Base-by-base conservation (phyloP, 768 basidiomycete genomes). In the Neoboletus magnificus region DNA sequence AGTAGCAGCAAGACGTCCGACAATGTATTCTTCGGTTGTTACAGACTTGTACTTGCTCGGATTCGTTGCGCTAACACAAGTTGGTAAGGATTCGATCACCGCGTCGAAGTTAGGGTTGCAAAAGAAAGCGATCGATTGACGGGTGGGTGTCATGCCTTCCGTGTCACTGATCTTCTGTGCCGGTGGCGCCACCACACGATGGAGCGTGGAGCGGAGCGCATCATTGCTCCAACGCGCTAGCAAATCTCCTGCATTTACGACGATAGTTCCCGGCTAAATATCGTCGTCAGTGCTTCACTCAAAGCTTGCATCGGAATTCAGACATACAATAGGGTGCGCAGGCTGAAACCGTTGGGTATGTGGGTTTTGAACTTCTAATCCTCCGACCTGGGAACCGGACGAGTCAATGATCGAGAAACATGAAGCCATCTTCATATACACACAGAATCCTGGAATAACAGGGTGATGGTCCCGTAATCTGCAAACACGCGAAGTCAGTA, bases 41-140 rank as follows among this genome's bases (percentile, higher is more conserved):
- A 92, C 76, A 1, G 88, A 72, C n/a, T 79, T 73, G 66, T 92
- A 90, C 72, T 86, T 91, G 30, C 82, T 84, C 30, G 85, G 83
- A 30, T 70, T 71, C 35, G 61, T 58, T 37, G 59, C 20, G 33
- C 52, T 52, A 23, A 71, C 57, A 59, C 82, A 84, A 53, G 81
- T 87, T 20, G 90, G 88, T 27, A 93, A 71, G 60, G 90, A 89
- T 16, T 83, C 75, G 52, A 93, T 85, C 54, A 78, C 74, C 15
- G 87, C 75, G 40, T 78, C 78, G 62, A 81, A 82, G 60, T 92
- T 90, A 4, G 91, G 90, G 62, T 88, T 92, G 76, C 87, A 91
- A 73, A 93, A 93, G 76, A 89, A 93, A 9, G 88, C 91, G 49
- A 93, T 86, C 10, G 88, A 90, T 65, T 91, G 89, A 27, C 91